Evolutionary conservation across 2,329 filamentous ascomycete species (phyloP), one percentile per base, ranked within the genome.

Genomic region (Pseudophaeomoniella oleicola): DNA sequence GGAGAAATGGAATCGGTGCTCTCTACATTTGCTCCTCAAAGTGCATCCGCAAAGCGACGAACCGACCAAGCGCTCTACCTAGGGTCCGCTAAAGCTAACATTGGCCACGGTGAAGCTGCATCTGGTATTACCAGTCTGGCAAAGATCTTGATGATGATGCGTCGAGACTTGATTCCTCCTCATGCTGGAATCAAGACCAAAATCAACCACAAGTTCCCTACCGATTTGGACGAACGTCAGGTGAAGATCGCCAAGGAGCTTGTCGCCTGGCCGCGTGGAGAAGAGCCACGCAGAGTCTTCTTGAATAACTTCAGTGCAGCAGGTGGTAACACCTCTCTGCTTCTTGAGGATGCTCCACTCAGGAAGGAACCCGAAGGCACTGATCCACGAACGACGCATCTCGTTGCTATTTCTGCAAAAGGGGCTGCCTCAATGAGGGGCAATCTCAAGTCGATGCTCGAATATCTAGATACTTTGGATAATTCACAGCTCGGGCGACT

Each of bases 1-100:
- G 80, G 75, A 3, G 86, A 94, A 54, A 87, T 88, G 78, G 66
- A 74, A 1, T 85, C 79, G 0, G 80, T 92, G 34, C 74, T 76
- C 15, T 65, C 71, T 34, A 63, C 71, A 14, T 80, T 79, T 46
- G 74, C 72, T 32, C 66, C 71, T 16, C 60, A 63, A 37, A 56
- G 66, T 44, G 32, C 16, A 16, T 17, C 22, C 13, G 36, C 34
- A 2, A 31, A 12, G 3, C 62, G 73, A 37, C 58, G 55, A 18
- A 59, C 46, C 5, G 50, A 59, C 10, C 47, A 63, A 17, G 69
- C 73, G 0, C 58, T 82, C 2, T 69, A 71, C 44, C 57, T 81
- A 0, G 78, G 78, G 4, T 64, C 75, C 0, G 65, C 74, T 4
- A 81, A 81, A 46, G 66, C 72, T 2, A 80, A 78, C 31, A 57